Percentiles rank a stretch among this genome's conserved stretches.
These are phyloP conservation scores for Hypsizygus ulmarius DNA, from an alignment of 1,284 basidiomycete species.

Conservation along the genomic window DNA sequence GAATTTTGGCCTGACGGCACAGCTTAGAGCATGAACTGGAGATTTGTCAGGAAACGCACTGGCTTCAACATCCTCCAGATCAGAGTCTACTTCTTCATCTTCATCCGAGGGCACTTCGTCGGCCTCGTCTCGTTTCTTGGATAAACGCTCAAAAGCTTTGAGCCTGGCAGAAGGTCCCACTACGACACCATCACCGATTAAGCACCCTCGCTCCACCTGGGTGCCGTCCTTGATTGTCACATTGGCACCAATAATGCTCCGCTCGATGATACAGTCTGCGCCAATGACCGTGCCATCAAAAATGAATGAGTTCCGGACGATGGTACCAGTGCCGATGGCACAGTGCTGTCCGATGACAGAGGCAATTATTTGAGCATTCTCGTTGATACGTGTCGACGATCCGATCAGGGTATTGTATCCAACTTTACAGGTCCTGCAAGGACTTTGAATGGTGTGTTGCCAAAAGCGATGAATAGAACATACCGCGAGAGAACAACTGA, in stretches of 20 bases:
- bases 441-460: slow-evolving; percentile 1
- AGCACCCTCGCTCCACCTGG: slow-evolving; percentile 63
- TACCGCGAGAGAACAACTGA: slow-evolving; percentile 76
- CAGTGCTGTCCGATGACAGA: slow-evolving; percentile 81
- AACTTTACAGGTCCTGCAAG: slow-evolving; percentile 71
- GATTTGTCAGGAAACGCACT: slow-evolving; percentile 38
- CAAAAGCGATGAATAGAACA: slow-evolving; percentile 18
- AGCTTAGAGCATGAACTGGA: not conserved
- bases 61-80: slow-evolving; percentile 62
- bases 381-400: slow-evolving; percentile 59
- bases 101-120: slow-evolving; percentile 25
- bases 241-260: slow-evolving; percentile 77
- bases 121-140: slow-evolving; percentile 43
- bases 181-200: slow-evolving; percentile 78
- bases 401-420: slow-evolving; percentile 85
- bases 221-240: slow-evolving; percentile 71
- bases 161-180: slow-evolving; percentile 75
- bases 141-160: slow-evolving; percentile 70
- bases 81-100: slow-evolving; percentile 50
- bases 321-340: slow-evolving; percentile 59
- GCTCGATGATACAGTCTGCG: slow-evolving; percentile 69
- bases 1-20: slow-evolving; percentile 41
- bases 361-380: slow-evolving; percentile 59
- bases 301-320: slow-evolving; percentile 75
- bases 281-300: slow-evolving; percentile 82